phyloP scores from a whole-genome alignment of 1,284 basidiomycete genomes.

The Puccinia coronata region DNA sequence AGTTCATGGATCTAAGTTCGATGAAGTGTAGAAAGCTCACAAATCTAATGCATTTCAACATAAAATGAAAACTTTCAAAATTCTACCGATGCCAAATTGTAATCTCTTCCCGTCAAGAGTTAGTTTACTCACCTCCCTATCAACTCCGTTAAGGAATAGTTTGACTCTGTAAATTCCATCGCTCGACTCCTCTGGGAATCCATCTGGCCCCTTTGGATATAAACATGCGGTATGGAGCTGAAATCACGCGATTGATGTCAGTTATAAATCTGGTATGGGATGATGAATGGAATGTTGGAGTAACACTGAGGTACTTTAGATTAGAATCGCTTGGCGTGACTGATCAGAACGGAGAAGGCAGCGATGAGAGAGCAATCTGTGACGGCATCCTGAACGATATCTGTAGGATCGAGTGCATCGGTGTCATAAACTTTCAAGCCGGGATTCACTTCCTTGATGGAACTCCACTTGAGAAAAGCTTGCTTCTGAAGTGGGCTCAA shows the following conservation, averaged over 20 bases:
- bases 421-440: conserved; percentile 1
- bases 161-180: conserved; percentile 43
- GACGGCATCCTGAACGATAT: conserved; percentile 45
- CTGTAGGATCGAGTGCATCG: conserved; percentile 27
- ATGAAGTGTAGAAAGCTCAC: conserved; percentile 6
- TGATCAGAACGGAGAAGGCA: conserved; percentile 32
- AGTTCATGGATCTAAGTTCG: neutral
- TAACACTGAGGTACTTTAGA: conserved; percentile 10
- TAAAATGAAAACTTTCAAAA: neutral
- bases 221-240: conserved; percentile 40
- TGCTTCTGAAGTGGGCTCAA: conserved; percentile 28
- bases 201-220: conserved; percentile 29
- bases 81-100: neutral
- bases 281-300: neutral
- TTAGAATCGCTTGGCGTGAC: conserved; percentile 30
- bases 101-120: neutral
- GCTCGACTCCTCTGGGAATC: conserved; percentile 1
- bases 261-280: neutral
- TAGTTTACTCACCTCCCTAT: conserved; percentile 19
- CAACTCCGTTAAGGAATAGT: conserved; percentile 40
- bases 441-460: conserved; percentile 23
- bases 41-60: conserved; percentile 4
- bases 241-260: neutral
- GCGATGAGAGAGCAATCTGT: conserved; percentile 49
- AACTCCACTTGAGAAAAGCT: conserved; percentile 22